Base-by-base conservation (phyloP, 1,139 yeast genomes). In the Arxiozyma bovina region DNA sequence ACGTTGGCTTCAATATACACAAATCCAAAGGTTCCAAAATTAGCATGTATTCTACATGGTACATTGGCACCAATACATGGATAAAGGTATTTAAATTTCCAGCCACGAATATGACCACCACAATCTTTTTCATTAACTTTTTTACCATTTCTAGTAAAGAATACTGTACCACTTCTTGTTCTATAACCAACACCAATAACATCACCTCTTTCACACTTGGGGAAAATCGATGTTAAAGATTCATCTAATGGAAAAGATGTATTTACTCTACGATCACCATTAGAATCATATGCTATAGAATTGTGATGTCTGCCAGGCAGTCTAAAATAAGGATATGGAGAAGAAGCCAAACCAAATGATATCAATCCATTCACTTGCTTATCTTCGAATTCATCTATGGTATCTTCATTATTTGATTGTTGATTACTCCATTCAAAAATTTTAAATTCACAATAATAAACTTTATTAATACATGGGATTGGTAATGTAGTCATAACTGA, bases 1-100 rank as follows among this genome's bases (percentile, higher is more conserved):
- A 83, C 74, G 68, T 93, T 91, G 5, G 97, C 98, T 70, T 93
- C 98, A 56, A 93, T 88, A 76, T 85, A 91, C 1, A 93, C 96
- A 71, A 85, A 93, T 0, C 98, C 99, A 56, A 83, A 75, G 63
- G 90, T 95, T 8, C 99, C 99, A 56, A 93, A 75, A 68, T 93
- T 93, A 20, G 85, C 94, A 65, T 84, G 87, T 50, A 91, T 80
- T 54, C 81, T 63, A 73, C 96, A 81, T 54, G 91, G 77, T 63
- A 85, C 81, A 67, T 82, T 78, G 64, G 94, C 76, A 9, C 99
- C 99, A n/a, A 93, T 75, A 4, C 94, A 88, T 8, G 98, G 98
- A 64, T 84, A 90, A 60, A 93, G 66, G 62, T 85, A 88, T 65
- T 89, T 93, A 60, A 87, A 78, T 59, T 78, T 83, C 75, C 93